Evolutionary conservation across 2,329 filamentous ascomycete species (phyloP).

Genomic region (Aspergillus ruber): DNA sequence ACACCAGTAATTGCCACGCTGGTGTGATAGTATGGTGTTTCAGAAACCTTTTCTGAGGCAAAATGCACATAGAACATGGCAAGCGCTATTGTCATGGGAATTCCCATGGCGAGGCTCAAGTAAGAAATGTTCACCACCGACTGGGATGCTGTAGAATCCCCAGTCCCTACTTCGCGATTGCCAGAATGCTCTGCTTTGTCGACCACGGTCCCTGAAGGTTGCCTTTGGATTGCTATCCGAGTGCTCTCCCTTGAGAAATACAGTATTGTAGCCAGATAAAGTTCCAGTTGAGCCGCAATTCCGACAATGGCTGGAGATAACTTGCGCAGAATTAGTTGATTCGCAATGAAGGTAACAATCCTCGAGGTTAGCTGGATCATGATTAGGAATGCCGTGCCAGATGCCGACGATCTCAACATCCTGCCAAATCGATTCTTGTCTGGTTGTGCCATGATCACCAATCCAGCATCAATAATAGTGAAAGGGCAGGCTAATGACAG

Average conservation of each 20-base stretch:
- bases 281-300: conserved; percentile 80
- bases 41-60: conserved; percentile 43
- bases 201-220: conserved; percentile 39
- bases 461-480: background rate
- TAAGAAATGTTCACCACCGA: conserved; percentile 85
- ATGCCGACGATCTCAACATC: conserved; percentile 40
- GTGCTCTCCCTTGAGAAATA: conserved; percentile 91
- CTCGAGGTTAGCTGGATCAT: conserved; percentile 82
- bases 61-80: conserved; percentile 61
- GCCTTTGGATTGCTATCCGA: conserved; percentile 83
- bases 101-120: conserved; percentile 64
- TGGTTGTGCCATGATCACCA: conserved; percentile 12
- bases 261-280: conserved; percentile 86
- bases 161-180: conserved; percentile 9
- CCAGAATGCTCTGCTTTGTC: background rate
- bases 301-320: conserved; percentile 80
- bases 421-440: conserved; percentile 13
- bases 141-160: conserved; percentile 46
- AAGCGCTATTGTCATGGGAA: conserved; percentile 57
- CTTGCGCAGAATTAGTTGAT: conserved; percentile 83
- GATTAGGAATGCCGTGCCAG: conserved; percentile 79
- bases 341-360: conserved; percentile 80
- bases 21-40: conserved; percentile 58
- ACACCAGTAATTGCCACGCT: conserved; percentile 51
- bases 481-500: background rate